phyloP scores from a whole-genome alignment of 345 rosid species.

The Melaleuca alternifolia region DNA sequence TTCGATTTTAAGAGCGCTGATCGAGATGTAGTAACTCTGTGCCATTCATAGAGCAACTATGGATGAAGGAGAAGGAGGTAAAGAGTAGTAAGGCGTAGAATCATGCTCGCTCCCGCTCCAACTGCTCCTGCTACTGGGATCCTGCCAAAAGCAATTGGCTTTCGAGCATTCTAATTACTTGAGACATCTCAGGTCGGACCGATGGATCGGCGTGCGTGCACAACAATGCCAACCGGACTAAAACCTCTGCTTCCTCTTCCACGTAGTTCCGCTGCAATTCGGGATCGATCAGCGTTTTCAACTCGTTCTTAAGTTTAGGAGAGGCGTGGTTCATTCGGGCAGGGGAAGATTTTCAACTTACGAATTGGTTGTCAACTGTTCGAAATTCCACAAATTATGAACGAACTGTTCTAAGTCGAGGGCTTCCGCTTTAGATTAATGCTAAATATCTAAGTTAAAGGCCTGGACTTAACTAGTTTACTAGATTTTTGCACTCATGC shows the following conservation, averaged over 20 bases:
- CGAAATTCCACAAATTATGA: too few relatives aligned
- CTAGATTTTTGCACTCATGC: not conserved
- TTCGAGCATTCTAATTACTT: not conserved
- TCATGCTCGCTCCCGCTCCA: not conserved
- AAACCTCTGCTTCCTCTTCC: not conserved
- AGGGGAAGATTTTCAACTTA: not conserved
- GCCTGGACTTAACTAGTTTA: not conserved
- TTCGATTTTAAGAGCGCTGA: not conserved
- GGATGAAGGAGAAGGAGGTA: not conserved
- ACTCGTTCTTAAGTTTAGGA: not conserved
- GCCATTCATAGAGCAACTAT: not conserved
- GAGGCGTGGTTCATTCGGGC: not conserved
- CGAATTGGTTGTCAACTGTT: not conserved
- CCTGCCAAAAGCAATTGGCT: not conserved
- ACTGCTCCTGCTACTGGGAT: not conserved
- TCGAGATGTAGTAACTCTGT: not conserved
- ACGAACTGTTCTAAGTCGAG: too few relatives aligned
- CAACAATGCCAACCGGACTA: not conserved
- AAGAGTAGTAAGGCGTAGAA: not conserved
- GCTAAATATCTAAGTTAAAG: too few relatives aligned
- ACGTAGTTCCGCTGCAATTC: not conserved
- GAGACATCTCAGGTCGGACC: not conserved
- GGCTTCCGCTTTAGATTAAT: too few relatives aligned
- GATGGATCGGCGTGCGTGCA: not conserved
- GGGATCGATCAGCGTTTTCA: not conserved